Base-by-base conservation (phyloP, 768 basidiomycete genomes). In the Dioszegia hungarica region DNA sequence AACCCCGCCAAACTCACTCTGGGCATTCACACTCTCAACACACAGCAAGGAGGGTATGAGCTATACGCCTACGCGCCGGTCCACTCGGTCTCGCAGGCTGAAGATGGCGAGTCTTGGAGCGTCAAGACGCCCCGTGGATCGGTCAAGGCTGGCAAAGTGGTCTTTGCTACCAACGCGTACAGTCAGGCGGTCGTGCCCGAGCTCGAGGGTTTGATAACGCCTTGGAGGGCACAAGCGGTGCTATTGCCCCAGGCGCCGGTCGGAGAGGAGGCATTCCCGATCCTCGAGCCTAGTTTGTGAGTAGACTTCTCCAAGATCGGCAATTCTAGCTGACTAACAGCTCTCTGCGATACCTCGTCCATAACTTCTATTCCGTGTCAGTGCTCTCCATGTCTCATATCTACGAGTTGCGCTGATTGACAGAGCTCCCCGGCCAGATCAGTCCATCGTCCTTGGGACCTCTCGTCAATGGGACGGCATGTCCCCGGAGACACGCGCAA, bases 151-250 rank as follows among this genome's bases (percentile, higher is more conserved):
- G 74, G 79, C 19, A 83, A 85, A 57, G 82, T 94, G 40, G 78
- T 95, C 3, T 89, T 92, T 69, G 89, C 89, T 0, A 92, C 89
- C 10, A 95, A 95, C 65, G 92, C 79, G 0, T 92, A 93, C 59
- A 82, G 85, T 11, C 82, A 85, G 3, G 81, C 87, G 63, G 81
- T 94, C 33, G 79, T 95, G n/a, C 87, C 88, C 0, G 81, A 84
- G 56, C 70, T 91, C 27, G 64, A 46, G 12, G 64, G 64, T 1
- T 29, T 68, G 50, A 64, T 72, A 25, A 65, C 56, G 14, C 66
- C 70, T 3, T 61, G 53, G 39, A 61, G 56, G 51, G 67, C 65
- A 2, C 62, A 68, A 52, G 67, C 67, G 1, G 39, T 67, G n/a
- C 60, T 64, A 54, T 59, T 67, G n/a, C 47, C 58, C 10, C 44